Base-by-base conservation (phyloP, 2,329 filamentous ascomycete species). In the Aspergillus sp. region DNA sequence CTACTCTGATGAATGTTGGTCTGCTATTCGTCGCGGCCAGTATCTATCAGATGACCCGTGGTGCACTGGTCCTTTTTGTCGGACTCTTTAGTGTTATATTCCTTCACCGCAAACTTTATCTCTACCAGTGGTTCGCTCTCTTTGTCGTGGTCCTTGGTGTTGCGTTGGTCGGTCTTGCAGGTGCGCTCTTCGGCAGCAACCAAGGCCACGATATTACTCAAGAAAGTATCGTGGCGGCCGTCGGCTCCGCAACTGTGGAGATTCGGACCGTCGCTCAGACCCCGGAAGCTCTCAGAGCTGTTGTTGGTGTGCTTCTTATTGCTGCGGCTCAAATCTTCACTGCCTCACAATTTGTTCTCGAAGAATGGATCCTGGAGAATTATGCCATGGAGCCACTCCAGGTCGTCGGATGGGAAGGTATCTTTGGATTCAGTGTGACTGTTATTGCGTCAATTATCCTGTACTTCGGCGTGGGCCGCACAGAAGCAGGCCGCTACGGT, bases 11-110 rank as follows among this genome's bases (percentile, higher is more conserved):
- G 93, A 99, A 99, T 73, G 91, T 92, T 4, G 95, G 95, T 3
- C 83, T 99, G 68, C 84, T 98, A 53, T 93, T 98, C 74, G 93
- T 98, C 25, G 95, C 92, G 13, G 92, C 95, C 1, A 96, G 92
- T 63, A 97, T 99, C 72, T 99, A 97, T 79, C 95, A 99, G 80
- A 99, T 99, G 95, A 98, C 94, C 1, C 85, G 95, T 62, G 95
- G 95, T 8, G 95, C 95, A 0, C 84, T 99, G 47, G 94, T 99
- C 3, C 84, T 99, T 7, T 99, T 99, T 70, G 95, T 99, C 22
- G 95, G 95, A 0, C 81, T 98, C 0, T 97, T 99, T 80, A 97
- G 93, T 72, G 93, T 99, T 30, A 72, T 96, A 13, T 98, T 99
- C 77, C 82, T 99, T 60, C 89, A 87, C 71, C 87, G 92, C 52